phyloP scores from a whole-genome alignment of 2,329 filamentous ascomycete genomes.

The Hypoxylon rubiginosum region DNA sequence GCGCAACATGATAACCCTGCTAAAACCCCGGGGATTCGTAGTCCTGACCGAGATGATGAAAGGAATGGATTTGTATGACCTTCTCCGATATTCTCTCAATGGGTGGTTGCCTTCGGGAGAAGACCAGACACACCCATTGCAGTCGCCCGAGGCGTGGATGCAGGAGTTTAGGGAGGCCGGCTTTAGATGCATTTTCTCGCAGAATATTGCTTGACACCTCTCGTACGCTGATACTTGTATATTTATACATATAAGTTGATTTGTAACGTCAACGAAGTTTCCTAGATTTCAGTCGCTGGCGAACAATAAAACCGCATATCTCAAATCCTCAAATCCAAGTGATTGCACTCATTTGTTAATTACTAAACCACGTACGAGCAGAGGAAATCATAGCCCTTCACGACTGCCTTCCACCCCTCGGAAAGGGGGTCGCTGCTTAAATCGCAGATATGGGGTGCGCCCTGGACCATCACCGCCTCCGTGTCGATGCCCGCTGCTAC shows the following conservation, averaged over 20 bases:
- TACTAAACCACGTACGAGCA: not conserved
- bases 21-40: not conserved
- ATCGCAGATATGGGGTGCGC: conserved; percentile 11
- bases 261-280: too few relatives aligned
- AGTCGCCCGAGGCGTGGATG: not conserved
- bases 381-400: conserved; percentile 14
- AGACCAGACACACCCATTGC: not conserved
- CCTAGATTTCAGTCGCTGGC: too few relatives aligned
- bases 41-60: not conserved
- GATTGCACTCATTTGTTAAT: not conserved
- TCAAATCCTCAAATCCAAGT: too few relatives aligned
- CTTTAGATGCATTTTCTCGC: not conserved
- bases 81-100: not conserved
- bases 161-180: not conserved
- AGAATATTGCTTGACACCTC: not conserved
- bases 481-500: conserved; percentile 24
- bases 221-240: too few relatives aligned
- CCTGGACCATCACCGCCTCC: conserved; percentile 20
- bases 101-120: not conserved
- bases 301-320: too few relatives aligned
- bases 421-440: not conserved
- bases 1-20: not conserved
- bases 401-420: not conserved
- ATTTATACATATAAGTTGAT: not conserved
- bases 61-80: conserved; percentile 1